phyloP scores from a whole-genome alignment of 2,329 filamentous ascomycete genomes.

The Fusarium newnesense region DNA sequence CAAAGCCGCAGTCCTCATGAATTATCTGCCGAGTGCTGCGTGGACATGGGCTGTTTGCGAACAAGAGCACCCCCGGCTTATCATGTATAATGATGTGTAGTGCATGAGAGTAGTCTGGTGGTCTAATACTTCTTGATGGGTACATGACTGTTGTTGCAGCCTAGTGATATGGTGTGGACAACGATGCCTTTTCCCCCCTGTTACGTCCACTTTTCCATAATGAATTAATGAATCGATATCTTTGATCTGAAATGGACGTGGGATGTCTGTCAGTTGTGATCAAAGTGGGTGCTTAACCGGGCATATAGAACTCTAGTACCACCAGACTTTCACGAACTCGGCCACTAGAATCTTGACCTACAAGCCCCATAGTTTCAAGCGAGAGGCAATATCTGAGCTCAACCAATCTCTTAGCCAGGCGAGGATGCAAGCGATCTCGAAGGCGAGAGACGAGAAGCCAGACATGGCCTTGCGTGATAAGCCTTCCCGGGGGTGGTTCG shows the following conservation, averaged over 20 bases:
- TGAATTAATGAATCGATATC: conserved; percentile 12
- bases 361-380: conserved; percentile 4
- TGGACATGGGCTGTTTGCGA: conserved; percentile 52
- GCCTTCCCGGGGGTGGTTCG: conserved; percentile 17
- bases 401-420: conserved; percentile 24
- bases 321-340: conserved; percentile 29
- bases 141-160: background rate
- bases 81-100: conserved; percentile 52
- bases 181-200: conserved; percentile 2
- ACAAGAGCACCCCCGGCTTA: conserved; percentile 47
- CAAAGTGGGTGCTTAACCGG: conserved; percentile 32
- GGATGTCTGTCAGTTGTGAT: background rate
- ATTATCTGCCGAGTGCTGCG: conserved; percentile 51
- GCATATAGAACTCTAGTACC: conserved; percentile 28
- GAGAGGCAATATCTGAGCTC: conserved; percentile 8
- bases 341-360: conserved; percentile 12
- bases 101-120: conserved; percentile 15
- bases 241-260: conserved; percentile 15
- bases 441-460: conserved; percentile 5
- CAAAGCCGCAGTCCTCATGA: conserved; percentile 47
- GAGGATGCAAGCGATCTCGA: conserved; percentile 19
- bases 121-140: background rate
- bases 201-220: background rate
- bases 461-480: conserved; percentile 27
- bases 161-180: conserved; percentile 25